These are phyloP conservation scores for Ceratocystis albifundus DNA, from an alignment of 2,329 filamentous ascomycete species.

Conservation along the genomic window DNA sequence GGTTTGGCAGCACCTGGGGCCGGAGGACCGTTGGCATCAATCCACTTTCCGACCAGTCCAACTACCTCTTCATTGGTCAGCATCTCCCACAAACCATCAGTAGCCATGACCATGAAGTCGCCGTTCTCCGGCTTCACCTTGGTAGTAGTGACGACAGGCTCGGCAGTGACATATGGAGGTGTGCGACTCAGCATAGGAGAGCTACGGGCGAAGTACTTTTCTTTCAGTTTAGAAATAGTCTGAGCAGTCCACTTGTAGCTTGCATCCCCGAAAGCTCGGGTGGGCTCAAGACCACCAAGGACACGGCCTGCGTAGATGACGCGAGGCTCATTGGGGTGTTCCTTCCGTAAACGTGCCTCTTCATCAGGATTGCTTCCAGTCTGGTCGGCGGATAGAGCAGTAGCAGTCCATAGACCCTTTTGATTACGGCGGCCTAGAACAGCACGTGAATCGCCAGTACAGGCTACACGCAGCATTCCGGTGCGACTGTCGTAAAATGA, in stretches of 20 bases:
- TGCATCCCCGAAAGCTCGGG: slow-evolving; percentile 88
- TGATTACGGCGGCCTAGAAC: slow-evolving; percentile 69
- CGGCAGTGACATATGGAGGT: slow-evolving; percentile 92
- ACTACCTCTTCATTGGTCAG: slow-evolving; percentile 96
- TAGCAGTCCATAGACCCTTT: slow-evolving; percentile 87
- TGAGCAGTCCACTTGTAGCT: slow-evolving; percentile 92
- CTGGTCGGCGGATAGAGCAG: slow-evolving; percentile 80
- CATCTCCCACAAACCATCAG: slow-evolving; percentile 98
- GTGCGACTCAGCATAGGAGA: slow-evolving; percentile 70
- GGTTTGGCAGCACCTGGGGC: slow-evolving; percentile 44
- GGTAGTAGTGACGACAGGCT: slow-evolving; percentile 87
- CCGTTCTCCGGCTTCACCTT: slow-evolving; percentile 79
- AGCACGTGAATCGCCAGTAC: slow-evolving; percentile 90
- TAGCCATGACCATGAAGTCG: slow-evolving; percentile 93
- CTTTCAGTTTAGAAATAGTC: slow-evolving; percentile 68
- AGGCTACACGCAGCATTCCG: slow-evolving; percentile 83
- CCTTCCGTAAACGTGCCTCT: slow-evolving; percentile 65
- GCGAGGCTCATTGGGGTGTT: slow-evolving; percentile 80
- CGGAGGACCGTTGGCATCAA: slow-evolving; percentile 58
- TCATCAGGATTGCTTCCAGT: slow-evolving; percentile 84
- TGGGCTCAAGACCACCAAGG: slow-evolving; percentile 82
- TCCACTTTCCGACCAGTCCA: slow-evolving; percentile 90
- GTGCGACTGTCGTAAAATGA: slow-evolving; percentile 89
- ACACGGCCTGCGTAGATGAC: slow-evolving; percentile 85
- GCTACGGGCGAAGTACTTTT: slow-evolving; percentile 75